Evolutionary conservation across 1,284 basidiomycete genomes (phyloP), one percentile per base, ranked within the genome.

Genomic region (Malassezia nana): DNA sequence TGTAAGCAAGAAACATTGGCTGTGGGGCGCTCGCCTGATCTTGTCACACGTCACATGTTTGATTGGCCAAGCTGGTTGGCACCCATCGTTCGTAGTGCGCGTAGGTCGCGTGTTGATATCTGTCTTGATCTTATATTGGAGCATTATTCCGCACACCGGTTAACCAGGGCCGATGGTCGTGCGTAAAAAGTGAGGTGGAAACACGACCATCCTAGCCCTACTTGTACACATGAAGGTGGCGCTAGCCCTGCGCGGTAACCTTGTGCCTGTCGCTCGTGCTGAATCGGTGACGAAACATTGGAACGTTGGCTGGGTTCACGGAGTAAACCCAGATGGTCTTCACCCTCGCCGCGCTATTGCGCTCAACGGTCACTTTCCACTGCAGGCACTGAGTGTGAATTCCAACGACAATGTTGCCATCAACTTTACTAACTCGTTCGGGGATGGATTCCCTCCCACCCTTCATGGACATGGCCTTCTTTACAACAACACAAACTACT

Each of bases 381-480:
- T 20, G 6, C 28, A 29, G 16, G 12, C 29, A 3, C 25, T 46
- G 2, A 60, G 58, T 40, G 38, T 59, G 28, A 61, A 61, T 29
- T 52, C 50, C 15, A 52, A 48, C n/a, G 59, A 59, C 32, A 28
- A 40, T 18, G 22, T 62, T 7, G 13, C 29, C 30, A 51, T 62
- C 41, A 57, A 56, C 16, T 40, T 57, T 16, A 50, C 20, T 1
- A 62, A 62, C 28, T 18, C 33, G 16, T 50, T 62, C 30, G 44
- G 45, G 20, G 54, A 62, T 42, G 54, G 58, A 9, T 26, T 29
- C 20, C 42, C 50, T 12, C 52, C 56, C 1, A 25, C 56, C 2
- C 52, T 60, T 7, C 63, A 64, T 39, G 57, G 49, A 24, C 64
- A 95, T 77, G 90, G 90, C 61, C 87, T 90, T 84, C 89, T 82